Percentiles rank a stretch among this genome's conserved stretches.
phyloP scores from a whole-genome alignment of 148 eudicot species.

The Chenopodium suecicum region DNA sequence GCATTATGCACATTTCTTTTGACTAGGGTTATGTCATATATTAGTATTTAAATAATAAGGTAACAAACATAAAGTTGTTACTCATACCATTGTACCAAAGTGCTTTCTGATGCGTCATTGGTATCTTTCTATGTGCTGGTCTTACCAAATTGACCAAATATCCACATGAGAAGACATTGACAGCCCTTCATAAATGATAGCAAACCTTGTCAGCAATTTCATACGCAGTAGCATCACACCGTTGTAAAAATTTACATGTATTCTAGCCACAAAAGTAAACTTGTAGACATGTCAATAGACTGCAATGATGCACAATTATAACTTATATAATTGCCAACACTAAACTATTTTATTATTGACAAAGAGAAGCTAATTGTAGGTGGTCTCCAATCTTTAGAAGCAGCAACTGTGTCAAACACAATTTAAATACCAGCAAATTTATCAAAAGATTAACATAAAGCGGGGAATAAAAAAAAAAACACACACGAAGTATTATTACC shows the following conservation, averaged over 20 bases:
- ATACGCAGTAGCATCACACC: background rate
- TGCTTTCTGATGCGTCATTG: constrained; percentile 92
- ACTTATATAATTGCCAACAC: background rate
- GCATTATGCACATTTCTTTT: background rate
- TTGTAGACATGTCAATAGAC: background rate
- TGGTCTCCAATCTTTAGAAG: constrained; percentile 16
- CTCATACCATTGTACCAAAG: constrained; percentile 95
- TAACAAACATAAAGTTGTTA: constrained; percentile 4
- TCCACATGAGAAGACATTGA: constrained; percentile 91
- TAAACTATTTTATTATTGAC: background rate
- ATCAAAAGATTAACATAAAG: background rate
- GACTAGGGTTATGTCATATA: constrained; percentile 5
- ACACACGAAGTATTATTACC: constrained; percentile 40
- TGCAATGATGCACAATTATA: background rate
- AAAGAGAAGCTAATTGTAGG: background rate
- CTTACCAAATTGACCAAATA: constrained; percentile 85
- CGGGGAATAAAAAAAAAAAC: background rate
- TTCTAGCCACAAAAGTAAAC: constrained; percentile 2
- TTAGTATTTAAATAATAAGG: constrained; percentile 8
- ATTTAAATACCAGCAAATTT: background rate
- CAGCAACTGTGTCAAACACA: background rate
- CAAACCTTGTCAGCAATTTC: constrained; percentile 7
- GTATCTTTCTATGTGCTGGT: constrained; percentile 85
- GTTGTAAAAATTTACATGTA: background rate
- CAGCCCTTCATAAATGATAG: constrained; percentile 61